Evolutionary conservation across 129 eudicot species (phyloP), one percentile per base, ranked within the genome.

Genomic region (Artemisia annua): DNA sequence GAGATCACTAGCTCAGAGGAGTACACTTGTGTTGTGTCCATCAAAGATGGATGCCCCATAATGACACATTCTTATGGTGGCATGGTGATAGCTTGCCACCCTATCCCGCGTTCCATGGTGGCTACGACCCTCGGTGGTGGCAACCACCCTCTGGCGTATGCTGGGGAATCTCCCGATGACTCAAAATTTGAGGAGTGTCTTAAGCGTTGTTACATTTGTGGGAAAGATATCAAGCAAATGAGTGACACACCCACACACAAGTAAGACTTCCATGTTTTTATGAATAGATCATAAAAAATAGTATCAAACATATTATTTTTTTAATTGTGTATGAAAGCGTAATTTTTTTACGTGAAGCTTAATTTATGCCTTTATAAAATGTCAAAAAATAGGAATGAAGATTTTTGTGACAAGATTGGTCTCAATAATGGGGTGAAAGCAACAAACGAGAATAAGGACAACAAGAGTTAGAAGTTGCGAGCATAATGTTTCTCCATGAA

Each of bases 151-250:
- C 2, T 30, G 0, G 39, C 3, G 53, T 17, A n/a, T 15, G 18
- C 20, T 43, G 72, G 59, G 17, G 77, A 78, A 17, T n/a, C 51
- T 24, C 56, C 57, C 10, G 18, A 49, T 46, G 74, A 67, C 19
- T 50, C 39, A 19, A 11, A 30, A 30, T 30, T 3, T 3, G 39
- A 30, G 39, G 39, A 30, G 39, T 30, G 5, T 30, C 39, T 73
- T 44, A 79, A 79, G 59, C 14, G 18, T 13, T 74, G 80, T 69
- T 79, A 49, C 66, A 44, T 73, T n/a, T 79, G 83, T 28, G 52
- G 35, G 18, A 62, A 43, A 8, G 17, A 1, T 69, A 58, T 15
- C 10, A 48, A 49, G 19, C 18, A 72, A 62, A 26, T 6, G 65
- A 66, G 20, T 13, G 60, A 74, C 35, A 24, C 55, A 9, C 22